Percentiles rank a stretch among this genome's conserved stretches.
phyloP scores from a whole-genome alignment of 345 rosid species.

The Salix dunnii region DNA sequence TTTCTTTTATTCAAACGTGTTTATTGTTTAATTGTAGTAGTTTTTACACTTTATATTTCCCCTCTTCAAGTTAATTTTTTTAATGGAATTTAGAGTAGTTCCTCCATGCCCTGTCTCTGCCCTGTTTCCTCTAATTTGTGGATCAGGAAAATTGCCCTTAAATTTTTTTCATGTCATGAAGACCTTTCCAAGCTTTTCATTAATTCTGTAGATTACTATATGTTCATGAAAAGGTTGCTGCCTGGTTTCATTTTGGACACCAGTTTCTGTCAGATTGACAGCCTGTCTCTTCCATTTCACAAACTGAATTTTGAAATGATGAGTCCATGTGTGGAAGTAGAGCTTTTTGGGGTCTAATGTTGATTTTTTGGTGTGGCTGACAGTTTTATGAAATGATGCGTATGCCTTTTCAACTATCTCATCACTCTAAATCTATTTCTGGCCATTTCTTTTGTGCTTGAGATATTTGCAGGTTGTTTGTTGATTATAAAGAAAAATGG shows the following conservation, averaged over 20 bases:
- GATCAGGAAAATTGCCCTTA: neutral
- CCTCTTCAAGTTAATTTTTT: neutral
- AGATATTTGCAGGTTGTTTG: slow-evolving; percentile 10
- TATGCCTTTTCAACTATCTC: neutral
- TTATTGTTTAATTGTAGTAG: neutral
- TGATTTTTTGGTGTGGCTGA: neutral
- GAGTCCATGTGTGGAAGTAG: neutral
- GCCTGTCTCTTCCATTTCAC: neutral
- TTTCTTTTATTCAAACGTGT: neutral
- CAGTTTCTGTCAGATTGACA: neutral
- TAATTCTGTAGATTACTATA: neutral
- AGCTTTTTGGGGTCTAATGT: neutral
- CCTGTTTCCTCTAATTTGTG: neutral
- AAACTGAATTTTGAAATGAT: neutral
- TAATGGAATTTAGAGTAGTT: neutral
- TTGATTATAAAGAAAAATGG: slow-evolving; percentile 32
- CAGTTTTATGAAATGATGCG: neutral
- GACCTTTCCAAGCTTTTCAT: neutral
- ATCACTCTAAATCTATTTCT: neutral
- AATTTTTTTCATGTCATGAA: neutral
- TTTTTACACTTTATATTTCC: neutral
- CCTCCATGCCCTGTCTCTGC: neutral
- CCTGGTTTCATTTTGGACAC: neutral
- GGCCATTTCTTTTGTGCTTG: neutral
- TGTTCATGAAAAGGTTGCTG: neutral